Evolutionary conservation across 164 flowering plant genomes (phyloP).

Genomic region (Chloranthus sessilifolius): DNA sequence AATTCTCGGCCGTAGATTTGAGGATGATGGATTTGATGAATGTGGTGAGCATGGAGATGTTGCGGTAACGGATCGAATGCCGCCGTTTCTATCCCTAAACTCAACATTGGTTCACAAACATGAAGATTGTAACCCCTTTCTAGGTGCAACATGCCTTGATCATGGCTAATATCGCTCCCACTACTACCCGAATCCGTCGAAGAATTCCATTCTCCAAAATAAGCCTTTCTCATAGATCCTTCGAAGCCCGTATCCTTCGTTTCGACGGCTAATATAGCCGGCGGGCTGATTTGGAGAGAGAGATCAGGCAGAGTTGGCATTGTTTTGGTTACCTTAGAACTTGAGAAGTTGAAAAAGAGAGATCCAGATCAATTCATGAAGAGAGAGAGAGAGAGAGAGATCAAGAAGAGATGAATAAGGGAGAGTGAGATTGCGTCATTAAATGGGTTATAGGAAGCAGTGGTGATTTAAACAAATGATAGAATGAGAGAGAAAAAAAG

Average conservation of each 20-base stretch:
- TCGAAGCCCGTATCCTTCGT: slow-evolving; percentile 16
- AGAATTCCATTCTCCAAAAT: slow-evolving; percentile 33
- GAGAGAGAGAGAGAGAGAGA: slow-evolving; percentile 3
- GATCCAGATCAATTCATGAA: slow-evolving; percentile 18
- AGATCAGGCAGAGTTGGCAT: slow-evolving; percentile 54
- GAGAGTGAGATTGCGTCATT: not conserved
- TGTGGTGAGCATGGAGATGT: slow-evolving; percentile 12
- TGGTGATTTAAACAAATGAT: slow-evolving; percentile 6
- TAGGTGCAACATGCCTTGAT: slow-evolving; percentile 27
- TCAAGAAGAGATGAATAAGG: not conserved
- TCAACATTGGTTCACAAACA: slow-evolving; percentile 35
- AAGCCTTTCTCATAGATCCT: slow-evolving; percentile 16
- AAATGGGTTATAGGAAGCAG: slow-evolving; percentile 1
- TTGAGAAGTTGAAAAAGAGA: slow-evolving; percentile 13
- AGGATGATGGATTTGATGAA: slow-evolving; percentile 35
- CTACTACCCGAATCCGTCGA: slow-evolving; percentile 52
- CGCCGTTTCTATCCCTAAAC: slow-evolving; percentile 47
- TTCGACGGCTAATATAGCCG: slow-evolving; percentile 26
- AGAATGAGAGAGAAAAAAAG: slow-evolving; percentile 9
- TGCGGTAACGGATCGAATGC: slow-evolving; percentile 12
- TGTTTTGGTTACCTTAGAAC: slow-evolving; percentile 25
- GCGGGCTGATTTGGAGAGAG: slow-evolving; percentile 80
- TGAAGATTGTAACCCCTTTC: slow-evolving; percentile 15
- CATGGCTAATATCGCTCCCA: slow-evolving; percentile 76
- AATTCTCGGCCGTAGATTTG: slow-evolving; percentile 54